Evolutionary conservation across 2,329 filamentous ascomycete species (phyloP), one percentile per base, ranked within the genome.

Genomic region (Mollisiaceae sp.): DNA sequence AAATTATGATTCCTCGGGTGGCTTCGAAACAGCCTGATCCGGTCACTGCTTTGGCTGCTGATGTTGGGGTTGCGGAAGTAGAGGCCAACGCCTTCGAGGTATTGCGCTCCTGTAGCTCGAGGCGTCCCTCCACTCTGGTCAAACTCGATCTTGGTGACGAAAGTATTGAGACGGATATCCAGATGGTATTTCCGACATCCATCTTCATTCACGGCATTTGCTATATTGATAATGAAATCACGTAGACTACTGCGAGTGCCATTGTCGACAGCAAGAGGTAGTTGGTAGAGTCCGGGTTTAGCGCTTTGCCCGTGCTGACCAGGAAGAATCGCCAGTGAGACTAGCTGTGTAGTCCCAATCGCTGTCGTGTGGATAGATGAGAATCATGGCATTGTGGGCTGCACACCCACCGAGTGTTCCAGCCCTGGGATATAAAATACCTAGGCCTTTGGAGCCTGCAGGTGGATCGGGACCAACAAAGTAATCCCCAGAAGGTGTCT

Each of bases 31-130:
- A 56, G 8, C 70, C 69, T 36, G 68, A 67, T 39, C 78, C 75
- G 1, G 74, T 70, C 8, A 8, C 2, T 18, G 6, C 35, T 32
- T 5, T n/a, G 22, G 50, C 22, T 14, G 14, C 32, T 15, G 24
- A 55, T 9, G 80, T 77, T 6, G 81, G 72, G 67, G 82, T 79
- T 0, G 80, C 80, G 9, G 77, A 75, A n/a, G 68, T 83, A 82
- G 1, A 83, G 60, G 22, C 76, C 77, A 62, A 80, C 73, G 0
- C 79, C 80, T 15, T 76, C 67, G 2, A 82, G 69, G 59, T 77
- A 82, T 57, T 82, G 76, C 9, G 82, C 76, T 2, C 80, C 81
- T 2, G 75, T 75, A 11, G 79, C 78, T 64, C 22, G 50, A 75
- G 69, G 68, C 24, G 65, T 63, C 11, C 15, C 12, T 58, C 70